A percentile compares a stretch with the other conserved stretches of the same genome.
These are phyloP conservation scores for Ophiorrhiza pumila DNA, from an alignment of 257 asterid genomes.

Conservation along the genomic window DNA sequence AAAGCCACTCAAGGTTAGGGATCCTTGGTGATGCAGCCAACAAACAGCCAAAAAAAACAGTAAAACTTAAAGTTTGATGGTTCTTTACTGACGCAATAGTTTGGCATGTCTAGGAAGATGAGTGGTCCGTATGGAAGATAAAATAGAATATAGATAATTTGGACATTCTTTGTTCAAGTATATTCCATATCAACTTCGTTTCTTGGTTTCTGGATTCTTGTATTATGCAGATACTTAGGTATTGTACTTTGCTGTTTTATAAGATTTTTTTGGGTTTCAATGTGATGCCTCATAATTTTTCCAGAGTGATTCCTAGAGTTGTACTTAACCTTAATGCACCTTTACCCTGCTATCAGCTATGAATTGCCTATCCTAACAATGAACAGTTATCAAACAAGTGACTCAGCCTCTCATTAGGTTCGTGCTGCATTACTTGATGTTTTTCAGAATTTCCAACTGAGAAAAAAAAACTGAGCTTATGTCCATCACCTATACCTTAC, in stretches of 20 bases:
- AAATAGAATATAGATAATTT: background rate
- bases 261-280: too few species aligned
- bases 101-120: background rate
- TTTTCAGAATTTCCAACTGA: background rate
- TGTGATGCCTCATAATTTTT: too few species aligned
- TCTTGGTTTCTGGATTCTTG: background rate
- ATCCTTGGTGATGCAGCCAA: background rate
- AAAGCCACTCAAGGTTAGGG: background rate
- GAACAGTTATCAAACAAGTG: background rate
- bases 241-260: background rate
- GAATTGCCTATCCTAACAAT: background rate
- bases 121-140: background rate
- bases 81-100: background rate
- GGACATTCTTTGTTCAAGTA: background rate
- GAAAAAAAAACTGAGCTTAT: background rate
- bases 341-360: background rate
- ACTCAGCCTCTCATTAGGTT: too few species aligned
- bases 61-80: background rate
- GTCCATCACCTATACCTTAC: background rate
- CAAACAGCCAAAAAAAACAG: background rate
- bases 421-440: background rate
- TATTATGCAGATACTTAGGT: background rate
- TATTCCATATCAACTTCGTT: background rate
- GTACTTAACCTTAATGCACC: background rate
- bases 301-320: background rate